These are phyloP conservation scores for Iberis pinnata DNA, from an alignment of 345 rosid species.

Conservation along the genomic window DNA sequence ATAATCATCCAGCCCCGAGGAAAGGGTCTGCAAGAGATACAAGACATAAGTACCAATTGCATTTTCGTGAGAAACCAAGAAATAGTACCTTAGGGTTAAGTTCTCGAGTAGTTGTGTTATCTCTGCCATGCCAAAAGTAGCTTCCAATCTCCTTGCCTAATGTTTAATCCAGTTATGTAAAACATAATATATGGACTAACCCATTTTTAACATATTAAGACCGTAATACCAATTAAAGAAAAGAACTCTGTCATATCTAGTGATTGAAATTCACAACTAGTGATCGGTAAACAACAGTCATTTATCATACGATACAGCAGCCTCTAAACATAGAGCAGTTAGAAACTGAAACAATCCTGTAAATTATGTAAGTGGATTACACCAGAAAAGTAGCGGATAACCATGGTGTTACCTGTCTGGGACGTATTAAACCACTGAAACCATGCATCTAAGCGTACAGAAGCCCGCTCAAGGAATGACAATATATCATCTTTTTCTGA, in stretches of 20 bases:
- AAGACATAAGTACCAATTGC: conserved; percentile 7
- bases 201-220: conserved; percentile 4
- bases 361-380: neutral
- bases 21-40: conserved; percentile 25
- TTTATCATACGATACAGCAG: conserved; percentile 7
- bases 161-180: conserved; percentile 5
- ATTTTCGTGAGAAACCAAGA: conserved; percentile 18
- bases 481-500: conserved; percentile 57
- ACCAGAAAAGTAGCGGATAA: neutral
- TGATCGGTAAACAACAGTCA: conserved; percentile 3
- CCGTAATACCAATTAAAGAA: neutral
- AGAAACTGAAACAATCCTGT: neutral
- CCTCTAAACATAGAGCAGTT: conserved; percentile 5
- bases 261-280: conserved; percentile 2
- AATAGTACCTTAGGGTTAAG: conserved; percentile 81
- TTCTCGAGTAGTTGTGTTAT: conserved; percentile 54
- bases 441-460: conserved; percentile 89
- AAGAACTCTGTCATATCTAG: neutral
- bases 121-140: conserved; percentile 98
- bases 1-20: conserved; percentile 95
- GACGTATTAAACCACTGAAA: conserved; percentile 90
- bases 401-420: conserved; percentile 55
- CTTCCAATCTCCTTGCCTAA: conserved; percentile 68
- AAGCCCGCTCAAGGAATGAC: conserved; percentile 65
- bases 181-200: conserved; percentile 2